A percentile compares a stretch with the other conserved stretches of the same genome.
Conservation (phyloP, 257 asterid species). For the Linaria vulgaris region DNA sequence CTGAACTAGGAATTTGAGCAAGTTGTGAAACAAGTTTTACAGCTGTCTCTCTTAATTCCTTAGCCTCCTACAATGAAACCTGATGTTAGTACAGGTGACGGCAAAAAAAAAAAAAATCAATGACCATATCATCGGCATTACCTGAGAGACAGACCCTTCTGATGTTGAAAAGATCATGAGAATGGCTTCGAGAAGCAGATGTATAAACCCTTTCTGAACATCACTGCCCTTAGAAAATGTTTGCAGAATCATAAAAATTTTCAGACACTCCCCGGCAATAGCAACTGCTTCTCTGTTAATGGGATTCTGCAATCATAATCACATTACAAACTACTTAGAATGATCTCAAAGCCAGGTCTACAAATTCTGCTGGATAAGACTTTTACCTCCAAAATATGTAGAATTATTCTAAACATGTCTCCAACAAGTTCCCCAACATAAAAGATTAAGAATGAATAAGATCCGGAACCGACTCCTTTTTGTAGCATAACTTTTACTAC, state of each 20-base stretch:
- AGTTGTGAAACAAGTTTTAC: constrained; percentile 84
- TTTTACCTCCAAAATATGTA: constrained; percentile 53
- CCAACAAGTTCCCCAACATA: constrained; percentile 83
- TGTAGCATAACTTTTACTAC: constrained; percentile 67
- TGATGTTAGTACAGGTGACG: constrained; percentile 27
- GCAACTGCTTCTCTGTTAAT: constrained; percentile 66
- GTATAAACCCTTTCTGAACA: constrained; percentile 61
- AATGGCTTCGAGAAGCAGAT: constrained; percentile 74
- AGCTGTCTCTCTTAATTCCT: constrained; percentile 55
- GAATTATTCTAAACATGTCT: constrained; percentile 50
- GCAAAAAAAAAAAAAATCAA: constrained; percentile 19
- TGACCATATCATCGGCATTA: constrained; percentile 30
- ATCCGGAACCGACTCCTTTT: constrained; percentile 50
- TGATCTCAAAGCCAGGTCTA: constrained; percentile 13
- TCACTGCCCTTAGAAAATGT: constrained; percentile 59
- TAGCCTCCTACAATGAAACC: constrained; percentile 57
- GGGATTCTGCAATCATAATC: constrained; percentile 55
- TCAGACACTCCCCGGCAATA: constrained; percentile 86
- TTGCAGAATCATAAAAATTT: constrained; percentile 71
- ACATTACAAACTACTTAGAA: constrained; percentile 26
- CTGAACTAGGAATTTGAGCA: constrained; percentile 79
- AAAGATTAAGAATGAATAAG: constrained; percentile 52
- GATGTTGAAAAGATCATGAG: constrained; percentile 67
- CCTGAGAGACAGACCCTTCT: constrained; percentile 57
- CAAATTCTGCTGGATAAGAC: constrained; percentile 12